Conservation (phyloP, 805 yeast species). For the Candida golubevii region DNA sequence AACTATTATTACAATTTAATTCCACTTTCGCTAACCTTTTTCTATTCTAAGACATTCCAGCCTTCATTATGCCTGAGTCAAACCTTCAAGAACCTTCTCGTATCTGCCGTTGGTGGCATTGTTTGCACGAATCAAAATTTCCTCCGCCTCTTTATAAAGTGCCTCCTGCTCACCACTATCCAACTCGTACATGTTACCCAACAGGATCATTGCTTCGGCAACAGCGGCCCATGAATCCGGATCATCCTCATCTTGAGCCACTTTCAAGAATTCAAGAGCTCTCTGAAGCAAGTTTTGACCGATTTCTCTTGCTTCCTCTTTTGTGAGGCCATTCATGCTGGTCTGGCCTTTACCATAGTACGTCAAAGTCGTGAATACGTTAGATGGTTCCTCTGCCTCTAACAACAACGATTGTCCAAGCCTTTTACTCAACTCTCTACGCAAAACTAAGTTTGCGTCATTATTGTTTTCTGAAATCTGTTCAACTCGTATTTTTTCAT, state of each 20-base stretch:
- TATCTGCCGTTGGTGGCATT: conserved; percentile 76
- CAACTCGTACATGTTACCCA: conserved; percentile 68
- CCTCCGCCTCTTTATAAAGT: conserved; percentile 66
- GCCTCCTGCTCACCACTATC: conserved; percentile 66
- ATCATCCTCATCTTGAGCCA: conserved; percentile 64
- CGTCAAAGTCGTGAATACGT: conserved; percentile 49
- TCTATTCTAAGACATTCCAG: background rate
- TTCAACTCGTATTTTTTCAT: conserved; percentile 17
- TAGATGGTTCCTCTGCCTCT: conserved; percentile 60
- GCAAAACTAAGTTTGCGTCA: conserved; percentile 21
- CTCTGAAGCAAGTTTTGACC: conserved; percentile 45
- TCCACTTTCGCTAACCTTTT: no score
- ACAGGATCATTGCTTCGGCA: conserved; percentile 79
- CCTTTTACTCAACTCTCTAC: conserved; percentile 41
- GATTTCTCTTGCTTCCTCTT: conserved; percentile 43
- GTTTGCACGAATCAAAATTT: conserved; percentile 64
- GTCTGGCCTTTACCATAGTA: conserved; percentile 43
- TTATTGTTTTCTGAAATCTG: conserved; percentile 12
- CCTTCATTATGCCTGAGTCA: conserved; percentile 19
- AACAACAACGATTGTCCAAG: conserved; percentile 61
- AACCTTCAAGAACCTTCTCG: conserved; percentile 57
- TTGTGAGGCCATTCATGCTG: conserved; percentile 34
- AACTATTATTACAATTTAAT: no score
- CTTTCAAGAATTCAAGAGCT: conserved; percentile 55
- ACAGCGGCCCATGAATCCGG: conserved; percentile 78